Base-by-base conservation (phyloP, 768 basidiomycete genomes). In the Hericium rajendrae region DNA sequence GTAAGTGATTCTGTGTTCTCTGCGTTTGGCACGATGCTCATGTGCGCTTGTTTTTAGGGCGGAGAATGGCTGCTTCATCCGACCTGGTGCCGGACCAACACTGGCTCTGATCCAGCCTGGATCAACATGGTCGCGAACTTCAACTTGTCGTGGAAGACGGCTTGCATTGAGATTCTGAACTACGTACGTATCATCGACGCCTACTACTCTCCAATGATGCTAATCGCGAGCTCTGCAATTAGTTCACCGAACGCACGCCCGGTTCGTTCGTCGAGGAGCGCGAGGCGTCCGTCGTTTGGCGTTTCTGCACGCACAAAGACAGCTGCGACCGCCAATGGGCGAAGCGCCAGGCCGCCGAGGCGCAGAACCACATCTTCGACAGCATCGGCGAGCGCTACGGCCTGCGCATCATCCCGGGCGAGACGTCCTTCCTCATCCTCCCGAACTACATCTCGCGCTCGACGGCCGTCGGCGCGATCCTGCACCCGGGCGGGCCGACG, bases 321-420 rank as follows among this genome's bases (percentile, higher is more conserved):
- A 66, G 62, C 0, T 51, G 54, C 20, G 87, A 89, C 64, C 76
- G 85, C 11, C 82, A 81, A 56, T 94, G 91, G 91, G 91, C 90
- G 0, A 78, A 86, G 37, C 74, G 91, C 20, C 91, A 93, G 67
- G 91, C 91, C 1, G 88, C 89, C 0, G 91, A 92, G 67, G 91
- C 91, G 20, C 91, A 93, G 70, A 94, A 94, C 70, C 91, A 93
- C 64, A 89, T 92, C 60, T 92, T 90, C 66, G 91, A 91, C 68
- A 82, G 85, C 62, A 82, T 91, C 38, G 89, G 89, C 43, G 89
- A 91, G 67, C 83, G 86, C 0, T 91, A 88, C 65, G 86, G 87
- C 1, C 72, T 93, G 9, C 84, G 90, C 22, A 91, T 91, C 65
- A 87, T 92, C 53, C 90, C 90, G 0, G 88, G 88, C 2, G 73